Percentiles rank a stretch among this genome's conserved stretches.
Conservation (phyloP, 1,284 basidiomycete species). For the Porodaedalea pini region DNA sequence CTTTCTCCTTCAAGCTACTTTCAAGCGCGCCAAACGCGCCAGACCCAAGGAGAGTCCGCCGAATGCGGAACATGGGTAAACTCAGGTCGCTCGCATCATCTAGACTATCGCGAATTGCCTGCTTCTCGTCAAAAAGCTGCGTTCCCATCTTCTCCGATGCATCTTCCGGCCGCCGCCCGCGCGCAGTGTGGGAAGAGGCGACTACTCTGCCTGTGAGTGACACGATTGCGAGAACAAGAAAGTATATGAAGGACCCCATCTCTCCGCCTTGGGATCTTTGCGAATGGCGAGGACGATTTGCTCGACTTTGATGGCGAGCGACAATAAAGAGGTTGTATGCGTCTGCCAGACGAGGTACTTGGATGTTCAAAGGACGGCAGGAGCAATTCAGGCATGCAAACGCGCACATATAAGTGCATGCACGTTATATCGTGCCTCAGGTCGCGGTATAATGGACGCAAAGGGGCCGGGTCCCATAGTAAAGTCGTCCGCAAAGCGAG, state of each 20-base stretch:
- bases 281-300: neutral
- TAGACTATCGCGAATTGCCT: neutral
- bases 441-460: neutral
- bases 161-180: neutral
- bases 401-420: neutral
- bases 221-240: slow-evolving; percentile 7
- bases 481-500: neutral
- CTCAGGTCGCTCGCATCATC: neutral
- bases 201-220: neutral
- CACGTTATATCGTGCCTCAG: neutral
- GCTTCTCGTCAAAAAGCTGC: slow-evolving; percentile 1
- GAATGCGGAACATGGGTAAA: slow-evolving; percentile 6
- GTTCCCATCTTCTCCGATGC: neutral
- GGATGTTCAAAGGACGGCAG: neutral
- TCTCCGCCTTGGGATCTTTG: neutral
- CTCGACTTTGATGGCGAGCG: neutral
- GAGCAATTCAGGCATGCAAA: neutral
- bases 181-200: slow-evolving; percentile 1
- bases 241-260: neutral
- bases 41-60: neutral
- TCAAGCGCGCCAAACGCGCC: neutral
- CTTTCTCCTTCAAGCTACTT: neutral
- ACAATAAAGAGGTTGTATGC: neutral
- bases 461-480: neutral
- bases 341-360: neutral